Conservation (phyloP, 495 filamentous ascomycete species). For the Podospora fimiseda region DNA sequence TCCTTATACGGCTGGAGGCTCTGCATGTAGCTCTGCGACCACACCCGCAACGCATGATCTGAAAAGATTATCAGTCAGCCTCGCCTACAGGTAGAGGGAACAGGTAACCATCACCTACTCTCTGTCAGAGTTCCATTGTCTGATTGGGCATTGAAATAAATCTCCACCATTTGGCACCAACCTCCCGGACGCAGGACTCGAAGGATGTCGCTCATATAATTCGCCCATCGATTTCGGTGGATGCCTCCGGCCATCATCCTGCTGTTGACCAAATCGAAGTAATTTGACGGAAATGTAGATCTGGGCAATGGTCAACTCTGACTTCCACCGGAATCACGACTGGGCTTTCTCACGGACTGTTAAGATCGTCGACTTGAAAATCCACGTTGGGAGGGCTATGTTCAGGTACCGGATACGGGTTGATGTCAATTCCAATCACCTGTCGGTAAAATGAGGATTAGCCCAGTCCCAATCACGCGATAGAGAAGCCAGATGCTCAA, state of each 20-base stretch:
- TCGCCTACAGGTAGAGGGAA: not conserved
- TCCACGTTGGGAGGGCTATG: slow-evolving; percentile 63
- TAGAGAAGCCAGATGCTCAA: too few species aligned
- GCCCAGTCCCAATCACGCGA: not conserved
- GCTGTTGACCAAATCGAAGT: slow-evolving; percentile 90
- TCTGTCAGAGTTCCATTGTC: slow-evolving; percentile 77
- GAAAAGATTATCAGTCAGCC: slow-evolving; percentile 7
- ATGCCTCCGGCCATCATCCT: slow-evolving; percentile 74
- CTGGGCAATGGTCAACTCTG: slow-evolving; percentile 23
- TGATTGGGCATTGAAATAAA: slow-evolving; percentile 83
- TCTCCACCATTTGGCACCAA: slow-evolving; percentile 88
- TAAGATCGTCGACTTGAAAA: slow-evolving; percentile 75
- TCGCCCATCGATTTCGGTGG: slow-evolving; percentile 65
- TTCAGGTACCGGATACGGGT: slow-evolving; percentile 65
- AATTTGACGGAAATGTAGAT: slow-evolving; percentile 66
- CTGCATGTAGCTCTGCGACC: slow-evolving; percentile 64
- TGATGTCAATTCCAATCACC: slow-evolving; percentile 79
- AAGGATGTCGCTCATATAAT: slow-evolving; percentile 71
- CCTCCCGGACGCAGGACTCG: slow-evolving; percentile 54
- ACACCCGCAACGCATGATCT: slow-evolving; percentile 65
- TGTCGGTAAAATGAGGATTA: slow-evolving; percentile 26
- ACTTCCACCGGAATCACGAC: not conserved
- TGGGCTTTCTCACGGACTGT: slow-evolving; percentile 47
- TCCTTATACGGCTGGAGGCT: slow-evolving; percentile 65
- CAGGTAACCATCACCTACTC: slow-evolving; percentile 26